A percentile compares a stretch with the other conserved stretches of the same genome.
Evolutionary conservation across 805 yeast genomes (phyloP).

Genomic region (Candida krabiensis): DNA sequence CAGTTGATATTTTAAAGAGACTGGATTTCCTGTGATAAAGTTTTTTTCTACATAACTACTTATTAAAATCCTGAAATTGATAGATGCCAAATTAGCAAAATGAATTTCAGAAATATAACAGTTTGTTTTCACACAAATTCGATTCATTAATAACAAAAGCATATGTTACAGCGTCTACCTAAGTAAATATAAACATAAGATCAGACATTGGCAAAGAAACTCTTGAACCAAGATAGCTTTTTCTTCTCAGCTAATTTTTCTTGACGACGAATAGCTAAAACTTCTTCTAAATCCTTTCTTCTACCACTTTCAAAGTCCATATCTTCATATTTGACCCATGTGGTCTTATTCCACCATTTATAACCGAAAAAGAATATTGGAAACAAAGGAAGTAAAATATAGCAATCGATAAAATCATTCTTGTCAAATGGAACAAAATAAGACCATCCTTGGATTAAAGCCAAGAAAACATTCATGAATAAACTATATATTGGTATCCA

Average conservation of each 20-base stretch:
- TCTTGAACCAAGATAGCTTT: background rate
- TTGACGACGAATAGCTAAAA: background rate
- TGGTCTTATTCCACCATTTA: slow-evolving; percentile 19
- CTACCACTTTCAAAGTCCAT: slow-evolving; percentile 55
- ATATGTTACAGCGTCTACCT: no score
- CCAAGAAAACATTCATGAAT: slow-evolving; percentile 49
- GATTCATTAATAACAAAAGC: no score
- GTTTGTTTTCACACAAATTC: no score
- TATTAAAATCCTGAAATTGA: no score
- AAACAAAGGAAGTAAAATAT: slow-evolving; percentile 61
- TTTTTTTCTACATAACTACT: no score
- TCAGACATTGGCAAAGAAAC: background rate
- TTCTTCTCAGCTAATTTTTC: background rate
- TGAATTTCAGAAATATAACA: no score
- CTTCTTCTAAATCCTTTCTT: slow-evolving; percentile 34
- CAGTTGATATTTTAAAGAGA: no score
- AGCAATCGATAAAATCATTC: slow-evolving; percentile 57
- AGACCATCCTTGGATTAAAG: slow-evolving; percentile 67
- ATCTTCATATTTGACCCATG: slow-evolving; percentile 38
- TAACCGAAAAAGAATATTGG: slow-evolving; percentile 37
- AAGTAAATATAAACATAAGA: no score
- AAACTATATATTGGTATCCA: slow-evolving; percentile 49
- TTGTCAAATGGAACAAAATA: slow-evolving; percentile 59
- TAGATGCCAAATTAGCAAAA: no score
- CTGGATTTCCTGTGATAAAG: no score